Conservation (phyloP, 106 monocot genomes). For the Platanthera zijinensis region DNA sequence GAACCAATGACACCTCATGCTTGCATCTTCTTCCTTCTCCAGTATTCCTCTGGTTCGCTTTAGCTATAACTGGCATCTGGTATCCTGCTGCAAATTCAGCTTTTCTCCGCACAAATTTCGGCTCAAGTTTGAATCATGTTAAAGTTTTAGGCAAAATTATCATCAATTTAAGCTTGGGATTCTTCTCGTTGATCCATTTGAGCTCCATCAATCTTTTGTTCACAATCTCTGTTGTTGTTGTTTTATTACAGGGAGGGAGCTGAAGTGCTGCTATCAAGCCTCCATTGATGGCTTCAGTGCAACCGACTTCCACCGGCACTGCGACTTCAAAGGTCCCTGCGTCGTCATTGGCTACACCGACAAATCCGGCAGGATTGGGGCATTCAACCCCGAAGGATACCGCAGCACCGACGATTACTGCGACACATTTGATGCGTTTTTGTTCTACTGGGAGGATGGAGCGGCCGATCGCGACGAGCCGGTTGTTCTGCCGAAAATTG, state of each 20-base stretch:
- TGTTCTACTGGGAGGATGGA: conserved; percentile 61
- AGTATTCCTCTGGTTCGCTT: too few species aligned
- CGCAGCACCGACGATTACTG: conserved; percentile 79
- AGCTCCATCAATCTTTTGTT: too few species aligned
- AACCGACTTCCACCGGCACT: conserved; percentile 28
- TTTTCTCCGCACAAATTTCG: too few species aligned
- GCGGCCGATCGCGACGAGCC: conserved; percentile 7
- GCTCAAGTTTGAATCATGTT: too few species aligned
- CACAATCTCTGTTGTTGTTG: not conserved
- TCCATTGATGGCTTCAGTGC: conserved; percentile 54
- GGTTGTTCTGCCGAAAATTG: conserved; percentile 55
- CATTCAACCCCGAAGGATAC: conserved; percentile 71
- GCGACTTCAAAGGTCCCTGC: conserved; percentile 71
- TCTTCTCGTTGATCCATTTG: too few species aligned
- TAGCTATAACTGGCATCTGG: too few species aligned
- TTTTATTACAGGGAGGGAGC: conserved; percentile 25
- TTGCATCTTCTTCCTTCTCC: not conserved
- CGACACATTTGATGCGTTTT: conserved; percentile 66
- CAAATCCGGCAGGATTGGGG: conserved; percentile 44
- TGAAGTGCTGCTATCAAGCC: conserved; percentile 51
- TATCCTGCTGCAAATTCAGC: too few species aligned
- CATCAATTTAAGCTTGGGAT: too few species aligned
- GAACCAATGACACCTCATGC: too few species aligned
- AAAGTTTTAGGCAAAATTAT: too few species aligned
- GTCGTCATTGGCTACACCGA: conserved; percentile 47